Conservation (phyloP, 2,329 filamentous ascomycete genomes). For the Meredithiella fracta region DNA sequence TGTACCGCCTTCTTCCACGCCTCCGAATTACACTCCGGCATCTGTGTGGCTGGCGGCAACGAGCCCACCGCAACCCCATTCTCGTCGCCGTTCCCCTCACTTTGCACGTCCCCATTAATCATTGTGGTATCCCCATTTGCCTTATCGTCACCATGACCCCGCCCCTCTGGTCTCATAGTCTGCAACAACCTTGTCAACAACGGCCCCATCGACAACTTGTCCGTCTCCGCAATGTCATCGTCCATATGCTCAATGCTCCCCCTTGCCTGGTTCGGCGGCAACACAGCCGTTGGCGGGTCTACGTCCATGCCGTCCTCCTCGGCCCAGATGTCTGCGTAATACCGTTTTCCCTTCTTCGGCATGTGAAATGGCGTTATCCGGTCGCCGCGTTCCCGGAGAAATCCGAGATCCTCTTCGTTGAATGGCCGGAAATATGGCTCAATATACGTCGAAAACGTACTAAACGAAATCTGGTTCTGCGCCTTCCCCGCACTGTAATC, state of each 20-base stretch:
- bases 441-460: conserved; percentile 80
- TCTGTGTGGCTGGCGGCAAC: conserved; percentile 55
- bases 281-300: conserved; percentile 51
- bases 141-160: conserved; percentile 38
- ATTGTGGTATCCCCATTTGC: conserved; percentile 30
- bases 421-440: conserved; percentile 83
- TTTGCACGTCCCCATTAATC: conserved; percentile 8
- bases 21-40: conserved; percentile 60
- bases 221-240: conserved; percentile 73
- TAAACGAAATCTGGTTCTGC: conserved; percentile 82
- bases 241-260: conserved; percentile 75
- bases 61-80: conserved; percentile 17
- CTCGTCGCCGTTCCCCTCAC: conserved; percentile 27
- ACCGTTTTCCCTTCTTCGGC: conserved; percentile 65
- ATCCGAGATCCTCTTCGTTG: conserved; percentile 85
- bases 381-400: conserved; percentile 79
- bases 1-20: conserved; percentile 64
- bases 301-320: conserved; percentile 77
- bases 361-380: conserved; percentile 70
- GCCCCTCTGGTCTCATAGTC: conserved; percentile 61
- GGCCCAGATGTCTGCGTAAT: conserved; percentile 83
- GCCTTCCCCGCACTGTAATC: conserved; percentile 94
- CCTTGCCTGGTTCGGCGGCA: conserved; percentile 65
- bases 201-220: conserved; percentile 76
- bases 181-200: conserved; percentile 68